Base-by-base conservation (phyloP, 768 basidiomycete genomes). In the Vararia minispora region DNA sequence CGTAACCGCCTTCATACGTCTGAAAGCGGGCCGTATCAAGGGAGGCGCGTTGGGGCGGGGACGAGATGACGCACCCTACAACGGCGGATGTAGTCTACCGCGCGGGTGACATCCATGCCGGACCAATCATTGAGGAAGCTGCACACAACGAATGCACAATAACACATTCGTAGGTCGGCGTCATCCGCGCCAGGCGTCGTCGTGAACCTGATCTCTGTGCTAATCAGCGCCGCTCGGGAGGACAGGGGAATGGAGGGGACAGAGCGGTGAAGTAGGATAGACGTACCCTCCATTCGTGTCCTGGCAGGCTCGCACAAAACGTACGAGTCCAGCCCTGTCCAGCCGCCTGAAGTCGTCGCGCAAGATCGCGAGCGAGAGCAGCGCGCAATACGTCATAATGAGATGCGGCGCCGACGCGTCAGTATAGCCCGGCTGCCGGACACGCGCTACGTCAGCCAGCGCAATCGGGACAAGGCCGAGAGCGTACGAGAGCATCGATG, bases 1-100 rank as follows among this genome's bases (percentile, higher is more conserved):
- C 89, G 49, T 85, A 99, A 1, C 88, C 92, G 11, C 91, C 91
- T 67, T 95, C 91, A 52, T 90, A 87, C 3, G 79, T 79, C 92
- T 97, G 27, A 44, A 16, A 21, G 28, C 6, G 25, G 11, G 14
- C n/a, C n/a, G 21, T 22, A 33, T 31, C 17, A 17, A 33, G 26
- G 20, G 13, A 24, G 25, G n/a, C 14, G 4, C 22, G 28, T 38
- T 23, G 22, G 9, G 21, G 29, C n/a, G 23, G 36, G 18, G 7
- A 10, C 28, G 6, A 5, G 21, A 18, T 10, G 14, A 53, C 70
- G 49, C 53, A 92, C 90, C 56, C 80, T 67, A 56, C 92, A 95
- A 3, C 66, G 58, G 13, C 63, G 58, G 25, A 95, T 71, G 49
- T 80, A 95, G 3, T 50, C 53, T 10, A 82, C 51, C 0, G 87